These are phyloP conservation scores for Dichomitus squalens DNA, from an alignment of 1,284 basidiomycete genomes.

Conservation along the genomic window DNA sequence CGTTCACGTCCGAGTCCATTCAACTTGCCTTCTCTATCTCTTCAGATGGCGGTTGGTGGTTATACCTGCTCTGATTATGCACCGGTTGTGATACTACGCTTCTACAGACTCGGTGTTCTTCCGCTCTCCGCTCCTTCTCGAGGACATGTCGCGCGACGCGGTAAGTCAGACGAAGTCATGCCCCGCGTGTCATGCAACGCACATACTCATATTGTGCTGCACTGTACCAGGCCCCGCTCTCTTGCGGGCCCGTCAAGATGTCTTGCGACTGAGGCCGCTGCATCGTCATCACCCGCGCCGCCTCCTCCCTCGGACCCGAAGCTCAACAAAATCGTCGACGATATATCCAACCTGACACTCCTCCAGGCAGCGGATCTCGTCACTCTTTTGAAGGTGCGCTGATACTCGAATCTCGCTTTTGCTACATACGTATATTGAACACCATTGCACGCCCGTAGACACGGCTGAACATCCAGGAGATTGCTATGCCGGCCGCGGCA, in stretches of 20 bases:
- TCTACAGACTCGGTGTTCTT: conserved; percentile 49
- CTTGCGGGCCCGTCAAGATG: conserved; percentile 34
- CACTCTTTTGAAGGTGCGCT: conserved; percentile 81
- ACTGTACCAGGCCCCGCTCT: conserved; percentile 11
- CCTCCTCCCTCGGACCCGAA: conserved; percentile 62
- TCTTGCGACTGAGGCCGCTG: conserved; percentile 45
- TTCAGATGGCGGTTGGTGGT: conserved; percentile 34
- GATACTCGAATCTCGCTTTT: neutral
- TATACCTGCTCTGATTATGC: neutral
- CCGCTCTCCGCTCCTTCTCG: conserved; percentile 47
- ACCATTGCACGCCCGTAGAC: conserved; percentile 50
- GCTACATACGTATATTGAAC: neutral
- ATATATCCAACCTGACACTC: conserved; percentile 89
- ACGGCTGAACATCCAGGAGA: conserved; percentile 96
- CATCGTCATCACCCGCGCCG: conserved; percentile 44
- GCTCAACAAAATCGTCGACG: conserved; percentile 87
- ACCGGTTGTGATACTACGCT: too few species aligned
- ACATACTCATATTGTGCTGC: neutral
- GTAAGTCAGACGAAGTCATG: conserved; percentile 25
- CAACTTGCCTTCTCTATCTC: neutral
- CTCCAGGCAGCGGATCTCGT: conserved; percentile 98
- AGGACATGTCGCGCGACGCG: conserved; percentile 41
- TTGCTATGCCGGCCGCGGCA: conserved; percentile 87
- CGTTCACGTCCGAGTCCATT: neutral
- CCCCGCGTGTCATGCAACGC: neutral